Conservation (phyloP, 2,329 filamentous ascomycete species). For the Aureobasidium lini region DNA sequence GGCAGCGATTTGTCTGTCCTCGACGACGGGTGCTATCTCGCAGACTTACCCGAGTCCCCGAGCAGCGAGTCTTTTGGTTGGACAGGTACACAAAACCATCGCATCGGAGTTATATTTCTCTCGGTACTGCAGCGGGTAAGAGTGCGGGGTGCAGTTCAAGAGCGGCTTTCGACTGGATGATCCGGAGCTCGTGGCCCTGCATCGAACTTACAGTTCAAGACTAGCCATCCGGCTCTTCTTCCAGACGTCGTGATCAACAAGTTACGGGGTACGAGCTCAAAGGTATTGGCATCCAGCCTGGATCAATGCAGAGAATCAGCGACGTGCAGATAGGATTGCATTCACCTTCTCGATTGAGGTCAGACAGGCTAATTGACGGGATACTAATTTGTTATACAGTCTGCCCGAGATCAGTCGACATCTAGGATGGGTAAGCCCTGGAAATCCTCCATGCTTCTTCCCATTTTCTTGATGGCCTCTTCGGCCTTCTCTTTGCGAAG, state of each 20-base stretch:
- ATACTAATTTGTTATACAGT: background rate
- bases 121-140: conserved; percentile 1
- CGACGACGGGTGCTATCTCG: background rate
- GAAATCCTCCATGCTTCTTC: conserved; percentile 59
- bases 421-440: conserved; percentile 68
- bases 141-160: conserved; percentile 10
- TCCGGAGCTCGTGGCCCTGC: background rate
- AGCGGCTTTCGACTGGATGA: background rate
- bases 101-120: background rate
- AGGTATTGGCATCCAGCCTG: background rate
- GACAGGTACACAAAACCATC: background rate
- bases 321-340: background rate
- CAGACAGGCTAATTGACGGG: background rate
- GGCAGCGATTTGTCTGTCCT: background rate
- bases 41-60: background rate
- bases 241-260: background rate
- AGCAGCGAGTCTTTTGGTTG: background rate
- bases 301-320: background rate
- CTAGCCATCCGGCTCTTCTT: background rate
- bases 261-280: background rate
- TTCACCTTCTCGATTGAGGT: background rate
- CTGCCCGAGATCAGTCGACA: conserved; percentile 34
- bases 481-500: conserved; percentile 57
- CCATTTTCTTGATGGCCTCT: conserved; percentile 57
- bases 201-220: background rate